A percentile compares a stretch with the other conserved stretches of the same genome.
Evolutionary conservation across 495 filamentous ascomycete species (phyloP).

Genomic region (Hamigera avellanea): DNA sequence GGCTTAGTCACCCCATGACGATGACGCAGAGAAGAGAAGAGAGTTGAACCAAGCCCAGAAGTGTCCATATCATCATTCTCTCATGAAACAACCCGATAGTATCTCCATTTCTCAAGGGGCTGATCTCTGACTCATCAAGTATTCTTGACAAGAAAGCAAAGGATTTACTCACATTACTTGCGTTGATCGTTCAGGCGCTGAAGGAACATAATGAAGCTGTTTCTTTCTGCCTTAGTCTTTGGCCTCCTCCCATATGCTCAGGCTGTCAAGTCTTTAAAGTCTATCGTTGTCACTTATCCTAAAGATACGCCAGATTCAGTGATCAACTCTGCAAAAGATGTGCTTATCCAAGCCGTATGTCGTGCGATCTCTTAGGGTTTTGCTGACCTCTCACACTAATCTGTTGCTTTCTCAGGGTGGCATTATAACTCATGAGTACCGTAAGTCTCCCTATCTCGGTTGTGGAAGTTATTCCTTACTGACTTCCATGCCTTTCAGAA

Average conservation of each 20-base stretch:
- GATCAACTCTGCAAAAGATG: constrained; percentile 56
- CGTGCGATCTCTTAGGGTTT: constrained; percentile 6
- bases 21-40: background rate
- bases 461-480: background rate
- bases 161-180: too few species aligned
- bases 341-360: constrained; percentile 55
- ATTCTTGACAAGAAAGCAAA: too few species aligned
- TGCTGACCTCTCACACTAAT: too few species aligned
- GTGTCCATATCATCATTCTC: background rate
- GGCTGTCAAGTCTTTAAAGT: constrained; percentile 50
- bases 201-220: constrained; percentile 44
- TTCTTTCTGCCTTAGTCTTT: constrained; percentile 35
- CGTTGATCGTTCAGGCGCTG: too few species aligned
- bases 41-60: background rate
- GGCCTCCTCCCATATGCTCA: constrained; percentile 43
- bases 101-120: too few species aligned
- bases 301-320: constrained; percentile 58
- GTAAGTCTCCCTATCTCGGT: constrained; percentile 20
- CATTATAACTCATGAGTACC: constrained; percentile 41
- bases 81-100: too few species aligned
- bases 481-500: constrained; percentile 19
- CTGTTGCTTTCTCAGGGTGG: constrained; percentile 12
- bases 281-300: constrained; percentile 69
- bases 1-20: too few species aligned
- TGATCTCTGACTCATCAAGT: too few species aligned